These are phyloP conservation scores for Acacia confusa DNA, from an alignment of 306 rosid genomes.

Conservation along the genomic window DNA sequence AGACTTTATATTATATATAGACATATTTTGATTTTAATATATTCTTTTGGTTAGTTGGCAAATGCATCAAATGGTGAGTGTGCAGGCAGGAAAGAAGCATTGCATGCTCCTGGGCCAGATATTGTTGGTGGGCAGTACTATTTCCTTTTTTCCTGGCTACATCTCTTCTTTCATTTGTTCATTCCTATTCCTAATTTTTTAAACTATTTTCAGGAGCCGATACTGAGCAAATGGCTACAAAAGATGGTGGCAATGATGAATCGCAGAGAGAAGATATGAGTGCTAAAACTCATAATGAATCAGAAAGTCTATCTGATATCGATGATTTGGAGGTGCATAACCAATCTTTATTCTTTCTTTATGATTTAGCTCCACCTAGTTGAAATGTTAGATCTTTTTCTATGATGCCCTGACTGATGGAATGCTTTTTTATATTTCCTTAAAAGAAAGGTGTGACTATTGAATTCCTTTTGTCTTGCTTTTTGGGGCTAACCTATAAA, in stretches of 20 bases:
- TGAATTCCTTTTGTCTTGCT: not conserved
- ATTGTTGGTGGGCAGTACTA: conserved; percentile 21
- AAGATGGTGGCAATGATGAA: conserved; percentile 31
- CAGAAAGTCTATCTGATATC: conserved; percentile 64
- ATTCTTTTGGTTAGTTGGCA: conserved; percentile 31
- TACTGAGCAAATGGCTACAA: conserved; percentile 3
- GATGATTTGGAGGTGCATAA: conserved; percentile 59
- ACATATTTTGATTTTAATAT: not conserved
- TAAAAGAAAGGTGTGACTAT: not conserved
- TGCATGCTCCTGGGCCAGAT: conserved; percentile 29
- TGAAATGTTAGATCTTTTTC: not conserved
- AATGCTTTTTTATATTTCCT: not conserved
- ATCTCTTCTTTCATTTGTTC: conserved; percentile 12
- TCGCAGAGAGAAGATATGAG: conserved; percentile 31
- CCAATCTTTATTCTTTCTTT: conserved; percentile 3
- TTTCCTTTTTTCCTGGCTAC: not conserved
- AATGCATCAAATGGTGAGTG: conserved; percentile 32
- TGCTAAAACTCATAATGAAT: conserved; percentile 35
- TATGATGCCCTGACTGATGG: not conserved
- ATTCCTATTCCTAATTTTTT: conserved; percentile 17
- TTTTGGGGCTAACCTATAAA: not conserved
- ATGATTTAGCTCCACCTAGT: not conserved
- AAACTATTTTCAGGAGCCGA: conserved; percentile 32
- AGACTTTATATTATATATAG: not conserved
- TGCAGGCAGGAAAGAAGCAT: conserved; percentile 21